phyloP scores from a whole-genome alignment of 345 rosid genomes.

The Kandelia obovata region DNA sequence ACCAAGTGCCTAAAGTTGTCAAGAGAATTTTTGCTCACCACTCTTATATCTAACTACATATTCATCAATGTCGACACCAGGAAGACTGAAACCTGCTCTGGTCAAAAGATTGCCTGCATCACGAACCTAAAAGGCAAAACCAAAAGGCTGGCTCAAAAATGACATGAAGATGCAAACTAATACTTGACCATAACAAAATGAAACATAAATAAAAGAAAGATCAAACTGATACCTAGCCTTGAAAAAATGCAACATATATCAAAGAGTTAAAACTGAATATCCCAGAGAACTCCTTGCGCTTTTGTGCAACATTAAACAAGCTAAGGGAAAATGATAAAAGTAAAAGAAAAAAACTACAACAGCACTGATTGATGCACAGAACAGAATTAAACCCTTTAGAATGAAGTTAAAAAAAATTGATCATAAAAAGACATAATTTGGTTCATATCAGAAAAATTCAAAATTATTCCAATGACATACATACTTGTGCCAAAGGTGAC shows the following conservation, averaged over 20 bases:
- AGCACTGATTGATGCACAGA: too few relatives aligned
- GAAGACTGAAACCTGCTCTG: slow-evolving; percentile 93
- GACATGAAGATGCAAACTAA: neutral
- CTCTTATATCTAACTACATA: slow-evolving; percentile 78
- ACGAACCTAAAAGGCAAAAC: slow-evolving; percentile 50
- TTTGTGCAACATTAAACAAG: too few relatives aligned
- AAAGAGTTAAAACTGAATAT: too few relatives aligned
- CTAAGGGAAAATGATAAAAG: too few relatives aligned
- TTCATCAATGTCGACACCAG: slow-evolving; percentile 91
- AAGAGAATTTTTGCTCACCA: slow-evolving; percentile 40
- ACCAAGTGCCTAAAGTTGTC: neutral
- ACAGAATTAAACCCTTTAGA: too few relatives aligned
- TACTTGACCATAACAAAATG: neutral
- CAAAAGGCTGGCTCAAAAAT: neutral
- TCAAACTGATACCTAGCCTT: too few relatives aligned
- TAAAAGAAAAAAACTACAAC: too few relatives aligned
- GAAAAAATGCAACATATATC: too few relatives aligned
- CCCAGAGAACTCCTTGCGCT: too few relatives aligned
- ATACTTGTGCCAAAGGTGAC: slow-evolving; percentile 94
- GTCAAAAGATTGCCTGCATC: slow-evolving; percentile 97
- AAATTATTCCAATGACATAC: slow-evolving; percentile 12
- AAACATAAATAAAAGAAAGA: too few relatives aligned
- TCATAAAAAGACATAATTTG: neutral
- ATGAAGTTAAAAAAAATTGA: too few relatives aligned
- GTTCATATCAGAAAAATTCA: neutral